These are phyloP conservation scores for Epichloe scottii DNA, from an alignment of 2,329 filamentous ascomycete genomes.

Conservation along the genomic window DNA sequence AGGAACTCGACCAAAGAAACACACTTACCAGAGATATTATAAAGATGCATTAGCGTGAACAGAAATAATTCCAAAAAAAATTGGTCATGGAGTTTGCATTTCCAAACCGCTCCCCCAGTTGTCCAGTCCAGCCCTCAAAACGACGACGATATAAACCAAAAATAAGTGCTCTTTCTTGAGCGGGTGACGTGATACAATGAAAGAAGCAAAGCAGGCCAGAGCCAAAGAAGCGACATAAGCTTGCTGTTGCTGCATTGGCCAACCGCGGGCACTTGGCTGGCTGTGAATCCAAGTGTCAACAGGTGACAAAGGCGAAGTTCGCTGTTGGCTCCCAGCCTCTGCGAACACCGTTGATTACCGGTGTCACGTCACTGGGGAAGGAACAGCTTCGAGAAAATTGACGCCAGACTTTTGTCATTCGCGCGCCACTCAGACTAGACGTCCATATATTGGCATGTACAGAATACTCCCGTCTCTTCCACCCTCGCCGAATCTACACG, in stretches of 20 bases:
- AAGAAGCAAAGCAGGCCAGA: background rate
- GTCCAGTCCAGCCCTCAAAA: background rate
- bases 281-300: slow-evolving; percentile 1
- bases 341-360: background rate
- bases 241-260: background rate
- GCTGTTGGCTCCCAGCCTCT: background rate
- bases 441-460: background rate
- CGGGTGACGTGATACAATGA: background rate
- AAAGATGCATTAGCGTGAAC: background rate
- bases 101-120: background rate
- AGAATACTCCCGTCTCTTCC: background rate
- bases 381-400: background rate
- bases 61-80: background rate
- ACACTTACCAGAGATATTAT: background rate
- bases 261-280: background rate
- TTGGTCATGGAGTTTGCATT: background rate
- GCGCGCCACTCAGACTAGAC: background rate
- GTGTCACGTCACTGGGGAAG: background rate
- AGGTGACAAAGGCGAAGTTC: background rate
- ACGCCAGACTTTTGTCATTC: background rate
- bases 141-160: background rate
- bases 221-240: background rate
- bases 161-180: background rate
- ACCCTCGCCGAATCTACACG: background rate
- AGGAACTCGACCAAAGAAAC: background rate